These are phyloP conservation scores for Rosa chinensis DNA, from an alignment of 306 rosid genomes.

Conservation along the genomic window DNA sequence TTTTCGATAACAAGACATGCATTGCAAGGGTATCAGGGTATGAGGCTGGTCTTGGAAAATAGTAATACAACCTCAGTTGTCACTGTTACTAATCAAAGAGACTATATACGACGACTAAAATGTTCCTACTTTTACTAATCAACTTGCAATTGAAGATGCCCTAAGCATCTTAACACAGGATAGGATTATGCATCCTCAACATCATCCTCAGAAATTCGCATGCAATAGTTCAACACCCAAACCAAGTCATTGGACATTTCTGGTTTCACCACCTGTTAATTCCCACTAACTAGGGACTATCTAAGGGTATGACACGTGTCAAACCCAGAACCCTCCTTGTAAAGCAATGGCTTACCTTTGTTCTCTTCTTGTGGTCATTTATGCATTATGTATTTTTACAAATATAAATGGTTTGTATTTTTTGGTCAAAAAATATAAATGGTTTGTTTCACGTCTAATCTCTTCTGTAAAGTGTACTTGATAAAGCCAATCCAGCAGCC, in stretches of 20 bases:
- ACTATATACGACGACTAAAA: too few species aligned
- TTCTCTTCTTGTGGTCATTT: constrained; percentile 25
- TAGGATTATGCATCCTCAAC: background rate
- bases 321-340: constrained; percentile 19
- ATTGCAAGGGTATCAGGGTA: too few species aligned
- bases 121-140: too few species aligned
- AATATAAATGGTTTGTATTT: too few species aligned
- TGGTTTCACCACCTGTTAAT: background rate
- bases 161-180: too few species aligned
- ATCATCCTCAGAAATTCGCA: background rate
- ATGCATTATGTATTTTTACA: constrained; percentile 13
- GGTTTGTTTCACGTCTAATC: background rate
- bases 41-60: too few species aligned
- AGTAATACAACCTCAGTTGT: too few species aligned
- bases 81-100: too few species aligned
- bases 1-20: too few species aligned
- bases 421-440: background rate
- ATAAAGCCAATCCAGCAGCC: background rate
- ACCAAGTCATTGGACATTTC: background rate
- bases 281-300: background rate
- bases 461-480: background rate
- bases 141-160: too few species aligned
- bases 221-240: background rate
- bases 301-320: constrained; percentile 18
- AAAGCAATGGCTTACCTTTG: constrained; percentile 25